phyloP scores from a whole-genome alignment of 768 basidiomycete genomes.

The Kwoniella newhampshirensis region DNA sequence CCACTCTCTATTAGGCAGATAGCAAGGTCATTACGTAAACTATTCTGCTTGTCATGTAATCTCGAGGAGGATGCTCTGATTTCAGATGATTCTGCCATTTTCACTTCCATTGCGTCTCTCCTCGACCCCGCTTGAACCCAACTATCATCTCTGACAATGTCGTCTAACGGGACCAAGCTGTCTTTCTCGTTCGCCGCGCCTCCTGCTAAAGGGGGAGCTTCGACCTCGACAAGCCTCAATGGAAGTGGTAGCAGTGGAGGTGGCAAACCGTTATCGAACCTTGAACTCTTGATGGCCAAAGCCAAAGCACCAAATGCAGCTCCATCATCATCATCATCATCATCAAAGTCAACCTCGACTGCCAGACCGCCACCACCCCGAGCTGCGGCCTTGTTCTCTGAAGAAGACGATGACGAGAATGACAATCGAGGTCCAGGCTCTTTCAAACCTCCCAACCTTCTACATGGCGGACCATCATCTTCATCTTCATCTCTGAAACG shows the following conservation, averaged over 20 bases:
- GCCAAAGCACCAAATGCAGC: conserved; percentile 11
- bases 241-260: neutral
- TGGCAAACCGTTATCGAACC: conserved; percentile 24
- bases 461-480: conserved; percentile 20
- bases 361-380: neutral
- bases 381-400: conserved; percentile 62
- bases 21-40: no score
- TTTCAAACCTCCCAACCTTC: neutral
- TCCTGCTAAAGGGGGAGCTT: conserved; percentile 8
- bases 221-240: neutral
- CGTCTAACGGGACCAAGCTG: conserved; percentile 60
- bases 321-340: neutral
- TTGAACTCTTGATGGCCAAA: conserved; percentile 42
- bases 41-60: no score
- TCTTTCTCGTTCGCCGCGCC: conserved; percentile 71
- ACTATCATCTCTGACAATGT: conserved; percentile 17
- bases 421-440: conserved; percentile 56
- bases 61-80: no score
- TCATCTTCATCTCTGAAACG: no score
- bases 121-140: no score
- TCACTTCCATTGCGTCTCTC: no score
- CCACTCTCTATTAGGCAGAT: no score
- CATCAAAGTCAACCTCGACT: conserved; percentile 13
- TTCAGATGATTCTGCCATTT: no score
- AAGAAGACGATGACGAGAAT: conserved; percentile 60